Base-by-base conservation (phyloP, 352 stramenopile species). In the Globisporangium polare region DNA sequence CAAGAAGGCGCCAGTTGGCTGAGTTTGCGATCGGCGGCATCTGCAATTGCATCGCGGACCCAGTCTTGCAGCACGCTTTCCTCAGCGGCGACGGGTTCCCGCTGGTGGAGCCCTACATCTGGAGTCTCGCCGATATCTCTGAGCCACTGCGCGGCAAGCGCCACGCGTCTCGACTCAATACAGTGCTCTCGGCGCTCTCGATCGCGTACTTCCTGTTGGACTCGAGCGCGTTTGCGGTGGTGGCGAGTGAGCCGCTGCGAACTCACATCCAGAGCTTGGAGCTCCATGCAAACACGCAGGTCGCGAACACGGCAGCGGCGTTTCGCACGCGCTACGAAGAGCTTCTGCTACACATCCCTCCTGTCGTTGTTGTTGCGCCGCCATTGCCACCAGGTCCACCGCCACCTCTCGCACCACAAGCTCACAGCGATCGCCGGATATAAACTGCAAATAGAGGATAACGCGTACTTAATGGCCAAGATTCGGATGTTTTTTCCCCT, bases 11-110 rank as follows among this genome's bases (percentile, higher is more conserved):
- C 24, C 80, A 74, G n/a, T 53, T 90, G 9, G 68, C 83, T 15
- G 78, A 90, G 70, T 91, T 90, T 55, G 81, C 81, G 29, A 62
- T 93, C 31, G 80, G 76, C 41, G 83, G 83, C 9, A 90, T 93
- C 63, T 86, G 76, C 66, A 93, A 93, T 57, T 93, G 78, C 65
- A 77, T 89, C n/a, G 57, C 75, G 0, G 83, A 90, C 54, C 74
- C 77, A 8, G 46, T 53, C 33, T 66, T 92, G 12, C 83, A 90
- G 49, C 59, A 72, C 20, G 68, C 72, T 27, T 90, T 92, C 62
- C 71, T 89, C 20, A 60, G 72, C 0, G 72, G 71, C 5, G 73
- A 80, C 1, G 82, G 79, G 12, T 55, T 86, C 20, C 53, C 78
- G n/a, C 71, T 76, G 5, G 37, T 89, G 17, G 57, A 75, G 41